phyloP scores from a whole-genome alignment of 2,329 filamentous ascomycete species.

The Alternaria sp. region DNA sequence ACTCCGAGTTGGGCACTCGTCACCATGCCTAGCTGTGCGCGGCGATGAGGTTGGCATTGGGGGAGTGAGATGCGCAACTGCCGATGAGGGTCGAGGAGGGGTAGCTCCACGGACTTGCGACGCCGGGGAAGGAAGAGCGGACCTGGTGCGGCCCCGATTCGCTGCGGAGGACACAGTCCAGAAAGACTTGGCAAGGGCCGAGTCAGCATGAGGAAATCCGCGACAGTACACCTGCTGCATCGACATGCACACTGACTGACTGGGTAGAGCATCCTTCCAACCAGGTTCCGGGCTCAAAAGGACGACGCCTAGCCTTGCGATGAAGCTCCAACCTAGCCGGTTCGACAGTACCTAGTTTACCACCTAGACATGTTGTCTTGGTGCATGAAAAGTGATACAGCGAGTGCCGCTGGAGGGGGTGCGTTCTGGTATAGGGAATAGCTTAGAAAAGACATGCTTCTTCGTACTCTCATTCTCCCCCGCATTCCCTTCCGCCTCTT shows the following conservation, averaged over 20 bases:
- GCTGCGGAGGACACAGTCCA: conserved; percentile 19
- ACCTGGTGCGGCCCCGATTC: conserved; percentile 23
- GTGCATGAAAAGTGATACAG: too few relatives aligned
- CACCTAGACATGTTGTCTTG: too few relatives aligned
- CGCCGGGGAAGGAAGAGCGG: conserved; percentile 24
- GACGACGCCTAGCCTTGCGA: background rate
- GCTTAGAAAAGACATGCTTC: background rate
- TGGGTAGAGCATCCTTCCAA: background rate
- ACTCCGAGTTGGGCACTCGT: conserved; percentile 12
- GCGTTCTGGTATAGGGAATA: background rate
- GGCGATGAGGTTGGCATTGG: background rate
- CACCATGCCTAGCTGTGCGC: background rate
- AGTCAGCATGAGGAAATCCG: conserved; percentile 22
- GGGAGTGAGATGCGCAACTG: conserved; percentile 30
- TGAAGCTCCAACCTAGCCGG: background rate
- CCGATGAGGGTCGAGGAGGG: conserved; percentile 36
- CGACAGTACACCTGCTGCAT: background rate
- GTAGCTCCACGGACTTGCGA: conserved; percentile 25
- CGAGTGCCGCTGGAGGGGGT: too few relatives aligned
- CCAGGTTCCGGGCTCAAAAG: background rate
- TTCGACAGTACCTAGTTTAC: too few relatives aligned
- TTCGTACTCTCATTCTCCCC: background rate
- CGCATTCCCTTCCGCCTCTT: conserved; percentile 1
- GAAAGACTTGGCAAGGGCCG: conserved; percentile 30
- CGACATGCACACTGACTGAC: background rate